These are phyloP conservation scores for Pleurotus cornucopiae DNA, from an alignment of 768 basidiomycete genomes.

Conservation along the genomic window DNA sequence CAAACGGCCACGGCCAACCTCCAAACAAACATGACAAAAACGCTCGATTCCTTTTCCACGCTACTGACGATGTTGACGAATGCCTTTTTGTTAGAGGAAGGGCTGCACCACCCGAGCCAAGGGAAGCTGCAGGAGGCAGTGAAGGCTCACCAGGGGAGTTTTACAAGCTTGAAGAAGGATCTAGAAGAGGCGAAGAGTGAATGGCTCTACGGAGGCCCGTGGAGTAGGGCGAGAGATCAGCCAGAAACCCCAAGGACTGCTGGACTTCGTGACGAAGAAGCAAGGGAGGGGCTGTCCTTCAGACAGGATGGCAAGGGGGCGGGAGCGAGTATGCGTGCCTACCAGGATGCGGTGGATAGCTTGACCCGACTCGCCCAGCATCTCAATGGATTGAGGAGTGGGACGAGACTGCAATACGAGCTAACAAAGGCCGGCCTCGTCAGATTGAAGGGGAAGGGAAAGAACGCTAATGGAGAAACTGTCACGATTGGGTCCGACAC, in stretches of 20 bases:
- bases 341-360: conserved; percentile 83
- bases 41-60: conserved; percentile 85
- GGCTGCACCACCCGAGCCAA: conserved; percentile 48
- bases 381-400: conserved; percentile 82
- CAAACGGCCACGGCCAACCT: conserved; percentile 81
- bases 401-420: conserved; percentile 81
- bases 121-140: conserved; percentile 76
- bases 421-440: conserved; percentile 55
- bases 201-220: conserved; percentile 43
- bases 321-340: conserved; percentile 44
- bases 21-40: conserved; percentile 80
- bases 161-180: conserved; percentile 84
- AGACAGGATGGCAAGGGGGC: conserved; percentile 16
- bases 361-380: conserved; percentile 92
- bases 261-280: background rate
- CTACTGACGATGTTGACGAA: conserved; percentile 77
- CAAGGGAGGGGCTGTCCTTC: background rate
- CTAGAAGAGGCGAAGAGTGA: conserved; percentile 87
- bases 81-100: conserved; percentile 81
- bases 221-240: conserved; percentile 19
- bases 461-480: conserved; percentile 9
- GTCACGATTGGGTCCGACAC: background rate
- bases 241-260: background rate
- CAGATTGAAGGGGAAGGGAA: conserved; percentile 15
- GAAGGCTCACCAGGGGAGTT: conserved; percentile 81